Evolutionary conservation across 1,284 basidiomycete genomes (phyloP).

Genomic region (Coniophora puteana): DNA sequence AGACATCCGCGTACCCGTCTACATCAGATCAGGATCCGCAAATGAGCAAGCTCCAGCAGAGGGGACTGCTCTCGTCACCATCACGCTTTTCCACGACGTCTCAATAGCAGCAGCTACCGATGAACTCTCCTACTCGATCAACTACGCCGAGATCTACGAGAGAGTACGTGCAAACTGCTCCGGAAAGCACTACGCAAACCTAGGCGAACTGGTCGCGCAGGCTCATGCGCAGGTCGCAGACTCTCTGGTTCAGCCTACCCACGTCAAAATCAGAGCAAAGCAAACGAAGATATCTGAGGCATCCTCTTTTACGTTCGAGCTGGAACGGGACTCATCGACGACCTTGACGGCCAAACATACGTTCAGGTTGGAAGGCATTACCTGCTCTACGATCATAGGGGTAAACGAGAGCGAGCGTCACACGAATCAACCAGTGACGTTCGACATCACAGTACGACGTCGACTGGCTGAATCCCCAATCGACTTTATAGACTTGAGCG

Average conservation of each 20-base stretch:
- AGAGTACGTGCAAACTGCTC: conserved; percentile 22
- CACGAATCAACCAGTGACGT: conserved; percentile 12
- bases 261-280: conserved; percentile 9
- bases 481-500: no score
- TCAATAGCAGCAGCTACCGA: conserved; percentile 50
- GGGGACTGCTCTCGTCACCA: conserved; percentile 58
- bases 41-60: conserved; percentile 39
- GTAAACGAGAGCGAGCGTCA: conserved; percentile 13
- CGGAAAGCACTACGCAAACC: conserved; percentile 9
- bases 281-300: conserved; percentile 2
- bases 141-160: conserved; percentile 50
- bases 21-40: conserved; percentile 39
- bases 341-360: neutral
- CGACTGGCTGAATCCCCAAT: no score
- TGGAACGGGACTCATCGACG: conserved; percentile 6
- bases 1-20: conserved; percentile 40
- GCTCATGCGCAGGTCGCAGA: conserved; percentile 12
- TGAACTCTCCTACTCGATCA: conserved; percentile 54
- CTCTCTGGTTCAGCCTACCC: conserved; percentile 9
- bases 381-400: conserved; percentile 12
- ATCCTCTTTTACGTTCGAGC: conserved; percentile 3
- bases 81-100: conserved; percentile 55
- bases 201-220: conserved; percentile 13
- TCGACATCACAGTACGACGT: no score
- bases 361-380: conserved; percentile 7